Percentiles rank a stretch among this genome's conserved stretches.
These are phyloP conservation scores for Alternaria sp. DNA, from an alignment of 2,329 filamentous ascomycete species.

Conservation along the genomic window DNA sequence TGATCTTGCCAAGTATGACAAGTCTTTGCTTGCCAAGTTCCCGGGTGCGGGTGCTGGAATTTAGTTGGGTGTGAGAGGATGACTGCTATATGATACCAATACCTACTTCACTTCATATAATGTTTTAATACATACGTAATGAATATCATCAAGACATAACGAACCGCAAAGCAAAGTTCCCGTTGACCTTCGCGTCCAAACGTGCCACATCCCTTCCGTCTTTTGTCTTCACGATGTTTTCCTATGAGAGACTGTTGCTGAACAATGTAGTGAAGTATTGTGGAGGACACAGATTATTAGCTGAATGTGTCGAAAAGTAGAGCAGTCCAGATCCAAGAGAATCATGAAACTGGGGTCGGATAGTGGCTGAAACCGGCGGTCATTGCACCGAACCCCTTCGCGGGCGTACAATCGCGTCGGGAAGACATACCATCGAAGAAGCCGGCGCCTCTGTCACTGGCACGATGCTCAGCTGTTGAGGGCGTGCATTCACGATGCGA, in stretches of 20 bases:
- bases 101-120: not conserved
- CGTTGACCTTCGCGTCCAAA: not conserved
- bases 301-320: not conserved
- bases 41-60: constrained; percentile 14
- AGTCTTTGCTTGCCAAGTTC: constrained; percentile 19
- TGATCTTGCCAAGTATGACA: constrained; percentile 21
- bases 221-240: not conserved
- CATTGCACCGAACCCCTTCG: not conserved
- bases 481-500: not conserved
- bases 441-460: not conserved
- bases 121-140: not conserved
- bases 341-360: not conserved
- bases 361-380: not conserved
- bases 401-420: not conserved
- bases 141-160: not conserved
- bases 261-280: not conserved
- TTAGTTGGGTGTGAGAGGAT: not conserved
- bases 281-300: accelerated
- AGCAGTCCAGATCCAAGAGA: not conserved
- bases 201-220: not conserved
- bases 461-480: not conserved
- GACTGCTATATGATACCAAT: not conserved
- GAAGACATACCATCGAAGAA: not conserved
- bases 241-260: accelerated
- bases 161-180: not conserved